Evolutionary conservation across 2,329 filamentous ascomycete genomes (phyloP).

Genomic region (Raffaelea deltoideospora): DNA sequence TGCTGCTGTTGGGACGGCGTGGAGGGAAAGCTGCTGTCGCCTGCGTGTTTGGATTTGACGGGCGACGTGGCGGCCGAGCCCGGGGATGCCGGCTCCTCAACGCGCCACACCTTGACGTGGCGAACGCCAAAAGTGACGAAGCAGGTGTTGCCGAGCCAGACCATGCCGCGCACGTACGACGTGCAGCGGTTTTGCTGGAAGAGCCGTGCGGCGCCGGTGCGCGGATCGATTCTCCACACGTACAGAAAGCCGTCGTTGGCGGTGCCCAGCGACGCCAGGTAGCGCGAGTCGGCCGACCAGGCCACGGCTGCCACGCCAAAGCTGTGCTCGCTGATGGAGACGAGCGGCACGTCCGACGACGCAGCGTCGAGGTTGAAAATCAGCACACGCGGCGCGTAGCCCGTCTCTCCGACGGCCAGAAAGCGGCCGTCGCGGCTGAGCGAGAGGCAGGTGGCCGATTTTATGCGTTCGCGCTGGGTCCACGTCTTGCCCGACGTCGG

Average conservation of each 20-base stretch:
- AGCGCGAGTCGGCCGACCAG: constrained; percentile 77
- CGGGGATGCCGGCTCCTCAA: constrained; percentile 54
- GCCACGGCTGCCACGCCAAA: constrained; percentile 80
- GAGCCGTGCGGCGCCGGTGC: constrained; percentile 63
- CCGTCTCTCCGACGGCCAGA: constrained; percentile 87
- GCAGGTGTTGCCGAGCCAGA: constrained; percentile 70
- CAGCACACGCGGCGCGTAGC: constrained; percentile 80
- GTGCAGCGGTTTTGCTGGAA: constrained; percentile 86
- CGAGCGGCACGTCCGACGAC: constrained; percentile 67
- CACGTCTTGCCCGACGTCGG: constrained; percentile 51
- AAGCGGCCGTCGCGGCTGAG: constrained; percentile 78
- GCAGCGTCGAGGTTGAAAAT: constrained; percentile 75
- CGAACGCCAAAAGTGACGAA: constrained; percentile 80
- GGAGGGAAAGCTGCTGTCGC: constrained; percentile 19
- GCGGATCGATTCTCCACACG: constrained; percentile 75
- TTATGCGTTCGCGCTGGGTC: constrained; percentile 84
- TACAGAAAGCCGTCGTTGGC: constrained; percentile 90
- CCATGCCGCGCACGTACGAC: constrained; percentile 68
- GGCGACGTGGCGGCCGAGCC: constrained; percentile 28
- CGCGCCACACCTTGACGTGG: constrained; percentile 85
- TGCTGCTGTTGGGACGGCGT: constrained; percentile 17
- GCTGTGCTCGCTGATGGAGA: constrained; percentile 75
- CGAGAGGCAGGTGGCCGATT: constrained; percentile 81
- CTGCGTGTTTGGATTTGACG: constrained; percentile 41
- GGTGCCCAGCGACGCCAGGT: constrained; percentile 74